A percentile compares a stretch with the other conserved stretches of the same genome.
These are phyloP conservation scores for Gastrodia elata DNA, from an alignment of 106 monocot genomes.

Conservation along the genomic window DNA sequence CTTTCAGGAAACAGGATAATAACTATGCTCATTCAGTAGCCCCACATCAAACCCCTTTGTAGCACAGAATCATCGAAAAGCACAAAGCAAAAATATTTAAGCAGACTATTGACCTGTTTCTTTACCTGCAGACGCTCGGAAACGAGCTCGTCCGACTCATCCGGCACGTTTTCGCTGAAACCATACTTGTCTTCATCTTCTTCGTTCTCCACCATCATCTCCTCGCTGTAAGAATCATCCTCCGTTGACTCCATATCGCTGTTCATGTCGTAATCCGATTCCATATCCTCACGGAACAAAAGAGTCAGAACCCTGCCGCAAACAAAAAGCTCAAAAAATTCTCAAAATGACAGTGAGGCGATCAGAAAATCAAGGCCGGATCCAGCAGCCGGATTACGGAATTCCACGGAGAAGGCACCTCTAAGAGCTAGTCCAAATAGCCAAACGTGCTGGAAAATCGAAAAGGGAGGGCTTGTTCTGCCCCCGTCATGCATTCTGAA, in stretches of 20 bases:
- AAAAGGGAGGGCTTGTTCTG: no score
- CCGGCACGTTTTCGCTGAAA: slow-evolving; percentile 39
- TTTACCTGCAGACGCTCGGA: slow-evolving; percentile 47
- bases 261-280: slow-evolving; percentile 57
- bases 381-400: neutral
- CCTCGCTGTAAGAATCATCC: slow-evolving; percentile 57
- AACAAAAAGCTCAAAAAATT: neutral
- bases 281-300: slow-evolving; percentile 23
- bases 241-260: slow-evolving; percentile 37
- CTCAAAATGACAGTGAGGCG: neutral
- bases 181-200: slow-evolving; percentile 20
- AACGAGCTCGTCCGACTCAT: slow-evolving; percentile 32
- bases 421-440: neutral
- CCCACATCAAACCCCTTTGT: neutral
- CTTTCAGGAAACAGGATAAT: neutral
- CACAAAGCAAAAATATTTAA: neutral
- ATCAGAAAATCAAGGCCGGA: neutral
- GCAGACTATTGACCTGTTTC: neutral
- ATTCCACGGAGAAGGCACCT: neutral
- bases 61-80: neutral
- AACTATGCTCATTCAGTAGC: neutral
- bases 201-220: slow-evolving; percentile 15
- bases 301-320: neutral
- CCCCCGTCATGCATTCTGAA: no score
- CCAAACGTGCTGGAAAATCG: no score